phyloP scores from a whole-genome alignment of 108 stramenopile genomes.

The Fragilariopsis cylindrus region DNA sequence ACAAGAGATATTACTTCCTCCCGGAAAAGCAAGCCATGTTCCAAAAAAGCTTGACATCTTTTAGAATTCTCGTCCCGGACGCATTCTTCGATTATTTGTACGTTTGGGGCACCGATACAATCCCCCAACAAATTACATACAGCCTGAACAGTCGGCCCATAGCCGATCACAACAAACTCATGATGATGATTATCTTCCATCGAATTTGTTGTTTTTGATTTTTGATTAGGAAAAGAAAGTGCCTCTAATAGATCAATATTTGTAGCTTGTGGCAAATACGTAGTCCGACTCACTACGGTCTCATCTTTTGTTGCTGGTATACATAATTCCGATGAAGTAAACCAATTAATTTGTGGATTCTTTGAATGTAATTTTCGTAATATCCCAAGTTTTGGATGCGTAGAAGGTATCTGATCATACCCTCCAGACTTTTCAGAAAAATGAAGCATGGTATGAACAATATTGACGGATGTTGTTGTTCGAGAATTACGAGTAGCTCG shows the following conservation, averaged over 20 bases:
- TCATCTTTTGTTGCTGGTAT: constrained; percentile 5
- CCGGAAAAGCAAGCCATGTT: constrained; percentile 34
- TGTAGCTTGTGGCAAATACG: constrained; percentile 28
- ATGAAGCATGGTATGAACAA: constrained; percentile 3
- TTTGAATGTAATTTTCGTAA: constrained; percentile 32
- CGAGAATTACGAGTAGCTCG: constrained; percentile 30
- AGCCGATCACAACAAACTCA: constrained; percentile 27
- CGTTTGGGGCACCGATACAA: constrained; percentile 25
- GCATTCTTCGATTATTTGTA: constrained; percentile 35
- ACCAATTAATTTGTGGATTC: constrained; percentile 10
- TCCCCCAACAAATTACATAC: constrained; percentile 35
- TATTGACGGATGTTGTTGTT: not conserved
- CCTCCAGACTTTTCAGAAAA: not conserved
- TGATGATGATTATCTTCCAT: not conserved
- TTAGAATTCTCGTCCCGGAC: constrained; percentile 39
- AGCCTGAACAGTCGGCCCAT: constrained; percentile 40
- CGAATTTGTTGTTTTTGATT: not conserved
- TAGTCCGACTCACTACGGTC: constrained; percentile 20
- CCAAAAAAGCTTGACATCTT: constrained; percentile 33
- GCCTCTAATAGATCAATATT: constrained; percentile 8
- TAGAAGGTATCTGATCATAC: constrained; percentile 27
- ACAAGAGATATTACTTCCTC: constrained; percentile 33
- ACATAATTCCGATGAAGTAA: constrained; percentile 22
- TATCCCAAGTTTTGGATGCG: constrained; percentile 41
- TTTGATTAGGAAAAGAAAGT: not conserved